phyloP scores from a whole-genome alignment of 805 yeast genomes.

The Ogataea trehalophila region DNA sequence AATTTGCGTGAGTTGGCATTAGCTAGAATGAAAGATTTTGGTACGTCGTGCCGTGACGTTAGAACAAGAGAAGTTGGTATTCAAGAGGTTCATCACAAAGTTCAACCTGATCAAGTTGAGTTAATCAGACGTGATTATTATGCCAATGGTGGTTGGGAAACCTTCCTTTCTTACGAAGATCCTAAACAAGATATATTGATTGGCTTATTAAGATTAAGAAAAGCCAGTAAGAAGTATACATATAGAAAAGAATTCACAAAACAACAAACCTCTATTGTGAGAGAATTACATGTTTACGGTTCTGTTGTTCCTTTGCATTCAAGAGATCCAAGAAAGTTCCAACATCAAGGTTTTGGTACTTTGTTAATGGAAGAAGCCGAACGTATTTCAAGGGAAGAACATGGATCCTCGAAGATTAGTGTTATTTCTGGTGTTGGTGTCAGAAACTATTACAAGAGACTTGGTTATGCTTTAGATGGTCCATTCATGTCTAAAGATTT shows the following conservation, averaged over 20 bases:
- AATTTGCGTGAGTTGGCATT: constrained; percentile 91
- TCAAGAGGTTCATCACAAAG: constrained; percentile 96
- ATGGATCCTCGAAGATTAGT: constrained; percentile 84
- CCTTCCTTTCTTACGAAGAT: constrained; percentile 92
- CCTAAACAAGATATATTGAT: constrained; percentile 94
- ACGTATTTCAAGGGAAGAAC: constrained; percentile 91
- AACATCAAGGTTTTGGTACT: constrained; percentile 98
- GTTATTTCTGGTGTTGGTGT: constrained; percentile 98
- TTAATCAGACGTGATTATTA: constrained; percentile 90
- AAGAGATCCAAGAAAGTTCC: constrained; percentile 95
- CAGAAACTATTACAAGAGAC: constrained; percentile 86
- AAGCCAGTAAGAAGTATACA: constrained; percentile 84
- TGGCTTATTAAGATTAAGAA: constrained; percentile 82
- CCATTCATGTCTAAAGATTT: constrained; percentile 87
- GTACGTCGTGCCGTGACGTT: constrained; percentile 92
- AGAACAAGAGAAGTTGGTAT: constrained; percentile 98
- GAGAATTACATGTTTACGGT: constrained; percentile 96
- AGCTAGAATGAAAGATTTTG: constrained; percentile 97
- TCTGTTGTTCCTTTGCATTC: constrained; percentile 95
- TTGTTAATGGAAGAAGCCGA: constrained; percentile 98
- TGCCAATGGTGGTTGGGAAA: constrained; percentile 99
- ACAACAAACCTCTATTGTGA: constrained; percentile 89
- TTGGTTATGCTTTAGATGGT: constrained; percentile 91
- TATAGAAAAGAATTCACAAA: constrained; percentile 80
- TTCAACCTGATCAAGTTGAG: constrained; percentile 96